Evolutionary conservation across 352 stramenopile species (phyloP), one percentile per base, ranked within the genome.

Genomic region (Phytophthora meadii): DNA sequence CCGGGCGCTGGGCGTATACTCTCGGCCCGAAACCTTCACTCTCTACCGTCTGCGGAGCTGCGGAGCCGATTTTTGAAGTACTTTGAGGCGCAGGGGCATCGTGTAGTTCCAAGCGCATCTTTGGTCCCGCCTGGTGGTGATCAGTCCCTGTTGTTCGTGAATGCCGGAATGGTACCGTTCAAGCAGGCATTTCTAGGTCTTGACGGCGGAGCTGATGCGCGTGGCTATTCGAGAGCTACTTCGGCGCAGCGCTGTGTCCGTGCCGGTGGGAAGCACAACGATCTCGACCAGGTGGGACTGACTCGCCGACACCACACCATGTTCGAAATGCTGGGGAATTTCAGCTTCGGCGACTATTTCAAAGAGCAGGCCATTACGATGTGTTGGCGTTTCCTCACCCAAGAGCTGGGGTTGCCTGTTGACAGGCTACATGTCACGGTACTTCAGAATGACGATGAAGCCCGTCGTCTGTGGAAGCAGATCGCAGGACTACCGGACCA

Each of bases 251-350:
- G 98, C 44, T 99, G 97, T 61, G 98, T 99, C 63, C 92, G 97
- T 58, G 97, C 97, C 5, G 97, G 97, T 45, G 97, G 97, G 49
- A 99, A 99, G 78, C 96, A 99, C 81, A 99, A 99, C 75, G 97
- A 99, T 77, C 78, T 99, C 45, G 97, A 99, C 62, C 96, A 99
- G 74, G 97, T 99, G 7, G 96, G 96, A 22, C 95, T 98, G 74
- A 97, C 98, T 61, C 86, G 97, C 3, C 98, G 98, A 56, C 97
- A 99, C 84, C 97, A 99, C 70, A 99, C 97, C 46, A 98, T 99
- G 76, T 99, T 99, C 71, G 97, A 99, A 80, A 99, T 99, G 97
- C 81, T 99, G 25, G 97, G 97, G 41, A 99, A 99, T 70, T 99
- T 98, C 83, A 97, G 84, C 49, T 99, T 99, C 70, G 97, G 97